phyloP scores from a whole-genome alignment of 257 asterid genomes.

The Cruciata laevipes region DNA sequence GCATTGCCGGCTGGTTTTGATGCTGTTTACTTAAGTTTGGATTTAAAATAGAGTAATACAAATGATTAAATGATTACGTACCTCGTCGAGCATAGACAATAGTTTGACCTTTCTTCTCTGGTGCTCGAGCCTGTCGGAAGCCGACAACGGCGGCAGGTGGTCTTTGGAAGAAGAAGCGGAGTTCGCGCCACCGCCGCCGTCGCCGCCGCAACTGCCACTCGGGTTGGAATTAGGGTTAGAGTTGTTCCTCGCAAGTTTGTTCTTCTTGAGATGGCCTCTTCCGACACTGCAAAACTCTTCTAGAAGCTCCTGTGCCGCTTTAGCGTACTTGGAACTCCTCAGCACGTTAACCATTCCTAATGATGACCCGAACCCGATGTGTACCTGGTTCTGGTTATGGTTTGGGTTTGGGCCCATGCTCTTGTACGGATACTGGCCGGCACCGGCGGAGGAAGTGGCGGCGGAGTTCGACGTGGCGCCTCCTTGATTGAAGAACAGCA shows the following conservation, averaged over 20 bases:
- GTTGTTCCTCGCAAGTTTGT: slow-evolving; percentile 30
- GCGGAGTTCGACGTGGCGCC: slow-evolving; percentile 31
- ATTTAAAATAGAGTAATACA: slow-evolving; percentile 26
- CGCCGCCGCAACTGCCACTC: slow-evolving; percentile 12
- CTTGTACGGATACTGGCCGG: slow-evolving; percentile 46
- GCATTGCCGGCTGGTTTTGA: slow-evolving; percentile 44
- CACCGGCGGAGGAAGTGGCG: slow-evolving; percentile 17
- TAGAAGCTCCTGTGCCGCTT: slow-evolving; percentile 75
- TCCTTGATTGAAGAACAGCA: slow-evolving; percentile 63
- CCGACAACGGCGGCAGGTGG: slow-evolving; percentile 53
- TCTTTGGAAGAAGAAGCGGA: slow-evolving; percentile 53
- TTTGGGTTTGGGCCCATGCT: slow-evolving; percentile 13
- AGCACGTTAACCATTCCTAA: slow-evolving; percentile 49
- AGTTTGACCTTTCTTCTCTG: slow-evolving; percentile 98
- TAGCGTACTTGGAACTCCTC: slow-evolving; percentile 63
- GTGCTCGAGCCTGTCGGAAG: slow-evolving; percentile 87
- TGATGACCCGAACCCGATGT: slow-evolving; percentile 40
- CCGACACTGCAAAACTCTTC: slow-evolving; percentile 96
- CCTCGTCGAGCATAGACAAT: slow-evolving; percentile 97
- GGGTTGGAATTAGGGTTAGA: slow-evolving; percentile 45
- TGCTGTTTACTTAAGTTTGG: background rate
- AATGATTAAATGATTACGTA: slow-evolving; percentile 43
- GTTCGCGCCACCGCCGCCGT: slow-evolving; percentile 24
- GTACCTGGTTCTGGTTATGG: slow-evolving; percentile 37
- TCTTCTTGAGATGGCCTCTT: slow-evolving; percentile 69